Conservation (phyloP, 176 grass and related monocot species). For the Tillandsia leiboldiana region DNA sequence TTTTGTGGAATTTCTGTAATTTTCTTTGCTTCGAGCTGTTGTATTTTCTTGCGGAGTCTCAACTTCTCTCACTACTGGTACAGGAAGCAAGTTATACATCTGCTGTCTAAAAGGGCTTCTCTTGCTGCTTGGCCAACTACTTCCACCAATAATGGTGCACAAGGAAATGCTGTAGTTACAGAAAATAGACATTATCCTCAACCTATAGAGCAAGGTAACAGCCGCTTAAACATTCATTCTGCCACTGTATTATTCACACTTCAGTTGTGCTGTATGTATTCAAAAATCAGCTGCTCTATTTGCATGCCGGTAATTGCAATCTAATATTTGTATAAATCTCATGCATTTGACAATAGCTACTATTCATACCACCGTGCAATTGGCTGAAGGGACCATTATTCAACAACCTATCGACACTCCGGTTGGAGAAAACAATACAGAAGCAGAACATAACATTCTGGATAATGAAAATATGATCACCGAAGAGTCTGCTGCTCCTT, state of each 20-base stretch:
- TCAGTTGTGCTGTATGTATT: neutral
- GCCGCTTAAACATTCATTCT: slow-evolving; percentile 9
- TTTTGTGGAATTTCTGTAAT: neutral
- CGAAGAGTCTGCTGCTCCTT: slow-evolving; percentile 26
- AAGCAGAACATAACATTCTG: slow-evolving; percentile 1
- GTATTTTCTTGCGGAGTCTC: neutral
- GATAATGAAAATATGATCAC: slow-evolving; percentile 23
- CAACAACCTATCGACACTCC: slow-evolving; percentile 19
- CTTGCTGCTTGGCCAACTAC: slow-evolving; percentile 61
- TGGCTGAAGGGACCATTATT: slow-evolving; percentile 17
- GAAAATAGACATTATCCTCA: slow-evolving; percentile 28
- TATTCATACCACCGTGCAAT: slow-evolving; percentile 14
- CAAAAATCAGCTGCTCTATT: neutral
- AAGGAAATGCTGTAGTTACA: slow-evolving; percentile 25
- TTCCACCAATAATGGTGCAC: slow-evolving; percentile 21
- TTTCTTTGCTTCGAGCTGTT: slow-evolving; percentile 6
- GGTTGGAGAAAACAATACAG: slow-evolving; percentile 18
- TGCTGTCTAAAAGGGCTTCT: slow-evolving; percentile 50
- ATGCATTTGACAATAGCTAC: slow-evolving; percentile 19
- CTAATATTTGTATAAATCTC: neutral
- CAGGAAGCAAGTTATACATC: slow-evolving; percentile 59
- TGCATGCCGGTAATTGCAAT: neutral
- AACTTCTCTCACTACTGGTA: slow-evolving; percentile 21
- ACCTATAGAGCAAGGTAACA: slow-evolving; percentile 42
- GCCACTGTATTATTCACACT: neutral